Base-by-base conservation (phyloP, 2,329 filamentous ascomycete genomes). In the Anisogramma anomala region DNA sequence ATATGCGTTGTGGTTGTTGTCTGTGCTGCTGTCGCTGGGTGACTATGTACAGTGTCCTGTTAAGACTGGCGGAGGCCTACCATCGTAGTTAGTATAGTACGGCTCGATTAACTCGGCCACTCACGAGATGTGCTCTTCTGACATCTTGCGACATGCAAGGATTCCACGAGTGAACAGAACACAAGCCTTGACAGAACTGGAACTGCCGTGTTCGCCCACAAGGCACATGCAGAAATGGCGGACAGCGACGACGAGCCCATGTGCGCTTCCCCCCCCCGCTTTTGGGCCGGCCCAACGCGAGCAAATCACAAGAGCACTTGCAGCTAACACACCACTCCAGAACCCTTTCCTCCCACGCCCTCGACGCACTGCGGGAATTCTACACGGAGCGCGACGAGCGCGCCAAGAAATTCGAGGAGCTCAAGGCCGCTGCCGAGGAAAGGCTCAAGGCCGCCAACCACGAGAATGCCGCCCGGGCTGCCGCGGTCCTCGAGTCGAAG, bases 311-410 rank as follows among this genome's bases (percentile, higher is more conserved):
- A 22, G 23, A 23, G 18, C 26, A 22, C 35, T 27, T 25, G 37
- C 15, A 18, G n/a, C 22, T 22, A 20, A 19, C 14, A 11, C 25
- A 28, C 4, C 4, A 6, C 27, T 3, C 15, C 38, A 81, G 77
- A 46, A 66, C 69, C 45, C 74, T 91, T 45, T 83, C 83, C 5
- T 65, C 72, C 27, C 68, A 73, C 47, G 71, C 84, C 3, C 67
- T 88, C 31, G 71, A 71, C 19, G 79, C 80, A n/a, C 67, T 89
- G 43, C 71, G 79, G 56, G 71, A 79, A 48, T 89, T 91, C 63
- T 81, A 84, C 54, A 64, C 68, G 34, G 84, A 89, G 58, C 75
- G 79, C 49, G 81, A 87, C 56, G 71, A 71, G 11, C 71, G 73
- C 43, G 66, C 70, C 44, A 73, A 78, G 53, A 71, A 74, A 37